These are phyloP conservation scores for Fraxinus excelsior DNA, from an alignment of 257 asterid genomes.

Conservation along the genomic window DNA sequence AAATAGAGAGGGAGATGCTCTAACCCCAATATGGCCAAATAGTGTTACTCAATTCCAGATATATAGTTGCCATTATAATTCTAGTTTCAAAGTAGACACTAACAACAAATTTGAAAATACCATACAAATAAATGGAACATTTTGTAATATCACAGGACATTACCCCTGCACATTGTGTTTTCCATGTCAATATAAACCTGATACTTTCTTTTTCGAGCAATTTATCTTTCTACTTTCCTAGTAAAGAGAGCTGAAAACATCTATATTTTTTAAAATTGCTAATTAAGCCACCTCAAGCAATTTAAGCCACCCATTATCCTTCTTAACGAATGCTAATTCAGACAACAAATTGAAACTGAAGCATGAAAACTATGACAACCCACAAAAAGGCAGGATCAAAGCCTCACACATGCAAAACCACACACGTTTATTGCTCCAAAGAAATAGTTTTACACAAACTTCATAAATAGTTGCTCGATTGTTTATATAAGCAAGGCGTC, in stretches of 20 bases:
- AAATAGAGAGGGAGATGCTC: too few species aligned
- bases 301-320: neutral
- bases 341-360: neutral
- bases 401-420: neutral
- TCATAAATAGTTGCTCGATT: neutral
- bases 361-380: neutral
- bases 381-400: neutral
- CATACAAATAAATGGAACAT: too few species aligned
- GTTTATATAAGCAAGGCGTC: neutral
- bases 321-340: neutral
- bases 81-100: too few species aligned
- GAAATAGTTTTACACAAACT: conserved; percentile 6
- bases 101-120: too few species aligned
- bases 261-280: neutral
- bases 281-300: neutral
- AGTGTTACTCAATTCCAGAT: neutral
- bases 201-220: neutral
- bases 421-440: neutral
- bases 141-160: too few species aligned
- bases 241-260: neutral
- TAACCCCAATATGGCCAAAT: too few species aligned
- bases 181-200: neutral
- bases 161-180: too few species aligned
- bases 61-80: neutral
- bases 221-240: neutral